These are phyloP conservation scores for Amanita polypyramis DNA, from an alignment of 768 basidiomycete species.

Conservation along the genomic window DNA sequence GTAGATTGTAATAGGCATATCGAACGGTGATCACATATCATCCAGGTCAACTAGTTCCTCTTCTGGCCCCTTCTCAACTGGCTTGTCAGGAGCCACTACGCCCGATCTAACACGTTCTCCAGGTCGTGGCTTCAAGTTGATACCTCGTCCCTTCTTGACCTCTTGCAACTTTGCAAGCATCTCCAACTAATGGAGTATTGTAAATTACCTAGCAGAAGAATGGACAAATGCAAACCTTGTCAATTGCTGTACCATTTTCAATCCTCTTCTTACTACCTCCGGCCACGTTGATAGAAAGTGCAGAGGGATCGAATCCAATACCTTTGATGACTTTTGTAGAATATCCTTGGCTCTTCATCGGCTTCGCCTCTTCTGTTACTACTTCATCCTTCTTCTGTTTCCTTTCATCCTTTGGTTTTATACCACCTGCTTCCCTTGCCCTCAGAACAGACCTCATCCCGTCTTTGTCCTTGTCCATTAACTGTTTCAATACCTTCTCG, in stretches of 20 bases:
- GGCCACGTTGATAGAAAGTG: conserved; percentile 33
- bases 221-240: conserved; percentile 38
- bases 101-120: conserved; percentile 58
- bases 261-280: conserved; percentile 15
- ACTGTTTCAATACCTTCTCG: conserved; percentile 47
- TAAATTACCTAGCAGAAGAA: background rate
- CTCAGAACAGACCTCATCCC: conserved; percentile 56
- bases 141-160: conserved; percentile 31
- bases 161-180: conserved; percentile 41
- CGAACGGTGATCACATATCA: conserved; percentile 19
- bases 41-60: conserved; percentile 36
- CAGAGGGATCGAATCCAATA: conserved; percentile 72
- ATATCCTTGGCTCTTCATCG: conserved; percentile 24
- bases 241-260: conserved; percentile 27
- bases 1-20: too few relatives aligned
- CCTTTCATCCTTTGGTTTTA: conserved; percentile 13
- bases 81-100: conserved; percentile 26
- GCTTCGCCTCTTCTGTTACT: conserved; percentile 10
- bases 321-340: conserved; percentile 57
- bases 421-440: conserved; percentile 36
- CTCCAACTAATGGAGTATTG: conserved; percentile 32
- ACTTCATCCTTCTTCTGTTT: conserved; percentile 13
- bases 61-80: conserved; percentile 10
- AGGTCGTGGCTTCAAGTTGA: conserved; percentile 51
- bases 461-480: conserved; percentile 56